Base-by-base conservation (phyloP, 2,329 filamentous ascomycete species). In the Diaporthe sp. region DNA sequence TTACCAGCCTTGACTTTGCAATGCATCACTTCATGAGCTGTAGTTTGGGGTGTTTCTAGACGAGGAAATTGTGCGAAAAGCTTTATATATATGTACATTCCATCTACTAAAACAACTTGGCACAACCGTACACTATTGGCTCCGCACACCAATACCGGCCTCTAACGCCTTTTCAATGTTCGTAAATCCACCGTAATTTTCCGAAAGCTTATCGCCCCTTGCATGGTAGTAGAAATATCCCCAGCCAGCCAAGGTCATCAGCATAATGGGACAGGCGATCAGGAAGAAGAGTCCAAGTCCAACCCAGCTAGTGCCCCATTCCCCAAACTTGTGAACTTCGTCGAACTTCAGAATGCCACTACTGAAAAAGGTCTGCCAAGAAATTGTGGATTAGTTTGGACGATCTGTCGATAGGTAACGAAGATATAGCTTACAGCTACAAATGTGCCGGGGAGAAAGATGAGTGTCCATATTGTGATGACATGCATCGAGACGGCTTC, bases 401-500 rank as follows among this genome's bases (percentile, higher is more conserved):
- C 8, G 15, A 70, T 12, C 10, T 19, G 10, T 17, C 46, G 22
- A 17, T 15, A 15, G 19, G 8, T 12, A 8, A n/a, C 0, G 13
- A 7, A 13, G 8, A 2, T 25, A 25, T 51, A 1, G 10, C 49
- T 51, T 51, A 51, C 49, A 25, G 49, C 53, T 15, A 83, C 76
- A 58, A 82, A 82, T 2, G 81, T 82, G 0, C 78, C 80, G 3
- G 81, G 81, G 2, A 83, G 78, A 60, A 82, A 82, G 1, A 80
- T 77, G 10, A 83, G 78, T 4, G 80, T 81, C 31, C 82, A 78
- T 31, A 80, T 76, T 0, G 81, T 82, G 31, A 83, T 82, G 17
- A 81, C 76, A 34, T 82, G 80, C 80, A 83, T 82, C 1, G 81
- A 81, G 3, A 80, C 77, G 0, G 80, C 82, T 67, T 82, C 78